Evolutionary conservation across 495 filamentous ascomycete genomes (phyloP).

Genomic region (Jackrogersella minutella): DNA sequence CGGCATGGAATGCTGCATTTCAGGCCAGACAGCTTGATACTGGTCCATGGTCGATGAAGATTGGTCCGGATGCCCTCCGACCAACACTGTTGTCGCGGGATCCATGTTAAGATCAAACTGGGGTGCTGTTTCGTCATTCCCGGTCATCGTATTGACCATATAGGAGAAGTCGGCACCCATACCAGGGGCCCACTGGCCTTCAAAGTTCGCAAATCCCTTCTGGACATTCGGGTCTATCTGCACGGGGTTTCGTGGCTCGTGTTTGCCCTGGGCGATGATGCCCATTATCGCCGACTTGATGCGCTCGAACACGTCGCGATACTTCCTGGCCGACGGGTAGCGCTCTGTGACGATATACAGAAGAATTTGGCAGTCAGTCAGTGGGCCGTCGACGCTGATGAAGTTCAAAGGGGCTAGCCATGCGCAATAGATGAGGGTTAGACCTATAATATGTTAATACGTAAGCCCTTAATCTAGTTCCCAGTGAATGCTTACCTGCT

Average conservation of each 20-base stretch:
- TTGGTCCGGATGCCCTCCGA: constrained; percentile 12
- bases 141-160: constrained; percentile 44
- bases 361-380: constrained; percentile 58
- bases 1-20: constrained; percentile 23
- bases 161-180: constrained; percentile 39
- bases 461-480: background rate
- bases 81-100: constrained; percentile 2
- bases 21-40: constrained; percentile 28
- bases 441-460: constrained; percentile 20
- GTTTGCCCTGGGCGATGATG: constrained; percentile 43
- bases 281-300: constrained; percentile 43
- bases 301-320: constrained; percentile 62
- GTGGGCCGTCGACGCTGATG: constrained; percentile 37
- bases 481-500: constrained; percentile 48
- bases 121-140: constrained; percentile 21
- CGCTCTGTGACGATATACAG: constrained; percentile 64
- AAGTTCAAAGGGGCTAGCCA: constrained; percentile 42
- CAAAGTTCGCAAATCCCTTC: constrained; percentile 32
- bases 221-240: constrained; percentile 38
- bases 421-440: constrained; percentile 48
- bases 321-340: constrained; percentile 60
- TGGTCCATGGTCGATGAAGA: constrained; percentile 17
- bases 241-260: constrained; percentile 44
- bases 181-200: constrained; percentile 31
- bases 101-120: constrained; percentile 23